phyloP scores from a whole-genome alignment of 306 rosid species.

The Hippophae gyantsensis region DNA sequence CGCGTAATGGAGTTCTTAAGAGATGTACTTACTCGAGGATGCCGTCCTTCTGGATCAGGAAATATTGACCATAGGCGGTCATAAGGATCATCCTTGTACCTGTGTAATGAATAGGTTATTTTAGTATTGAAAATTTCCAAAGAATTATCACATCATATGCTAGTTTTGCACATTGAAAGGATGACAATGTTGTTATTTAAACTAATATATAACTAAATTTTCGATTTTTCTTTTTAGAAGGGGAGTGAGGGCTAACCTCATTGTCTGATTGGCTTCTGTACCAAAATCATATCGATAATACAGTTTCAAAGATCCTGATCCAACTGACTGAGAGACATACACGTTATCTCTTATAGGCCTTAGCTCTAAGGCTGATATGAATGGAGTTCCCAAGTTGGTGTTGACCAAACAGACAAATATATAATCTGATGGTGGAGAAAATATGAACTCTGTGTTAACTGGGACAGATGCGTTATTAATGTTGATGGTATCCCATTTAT shows the following conservation, averaged over 20 bases:
- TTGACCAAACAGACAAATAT: conserved; percentile 11
- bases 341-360: conserved; percentile 10
- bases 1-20: conserved; percentile 1
- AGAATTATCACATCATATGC: too few relatives aligned
- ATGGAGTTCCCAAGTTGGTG: conserved; percentile 11
- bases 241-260: neutral
- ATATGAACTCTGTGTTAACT: neutral
- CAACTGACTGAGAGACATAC: neutral
- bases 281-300: conserved; percentile 3
- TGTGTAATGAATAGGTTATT: too few relatives aligned
- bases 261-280: neutral
- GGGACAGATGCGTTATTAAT: neutral
- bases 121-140: too few relatives aligned
- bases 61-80: too few relatives aligned
- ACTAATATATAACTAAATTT: too few relatives aligned
- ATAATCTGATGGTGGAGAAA: neutral
- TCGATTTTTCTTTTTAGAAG: too few relatives aligned
- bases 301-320: conserved; percentile 6
- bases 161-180: too few relatives aligned
- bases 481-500: conserved; percentile 1
- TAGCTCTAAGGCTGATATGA: conserved; percentile 15
- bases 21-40: conserved; percentile 5
- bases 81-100: too few relatives aligned
- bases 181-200: too few relatives aligned
- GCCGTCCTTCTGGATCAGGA: neutral